phyloP scores from a whole-genome alignment of 345 rosid species.

The Sonneratia caseolaris region DNA sequence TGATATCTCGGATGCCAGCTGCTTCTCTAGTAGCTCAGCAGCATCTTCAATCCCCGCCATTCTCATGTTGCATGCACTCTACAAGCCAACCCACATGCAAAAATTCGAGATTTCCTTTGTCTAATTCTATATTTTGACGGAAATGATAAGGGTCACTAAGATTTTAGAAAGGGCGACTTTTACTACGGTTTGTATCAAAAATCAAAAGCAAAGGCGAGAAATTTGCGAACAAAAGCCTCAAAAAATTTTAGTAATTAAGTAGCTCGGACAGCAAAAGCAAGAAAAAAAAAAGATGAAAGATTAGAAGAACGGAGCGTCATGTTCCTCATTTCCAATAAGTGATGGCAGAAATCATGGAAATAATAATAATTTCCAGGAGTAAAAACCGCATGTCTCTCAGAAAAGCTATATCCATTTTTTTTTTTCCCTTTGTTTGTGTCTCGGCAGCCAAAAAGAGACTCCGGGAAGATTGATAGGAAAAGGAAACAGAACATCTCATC shows the following conservation, averaged over 20 bases:
- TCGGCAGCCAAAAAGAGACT: no score
- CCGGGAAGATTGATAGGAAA: neutral
- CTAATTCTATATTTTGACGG: neutral
- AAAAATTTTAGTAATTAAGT: no score
- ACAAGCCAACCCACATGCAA: neutral
- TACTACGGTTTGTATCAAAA: no score
- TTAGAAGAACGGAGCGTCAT: neutral
- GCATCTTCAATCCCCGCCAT: conserved; percentile 78
- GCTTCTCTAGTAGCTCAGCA: conserved; percentile 79
- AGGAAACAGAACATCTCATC: conserved; percentile 55
- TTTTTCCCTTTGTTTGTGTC: neutral
- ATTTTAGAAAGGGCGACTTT: neutral
- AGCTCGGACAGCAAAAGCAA: no score
- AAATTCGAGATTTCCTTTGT: neutral
- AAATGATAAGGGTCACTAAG: neutral
- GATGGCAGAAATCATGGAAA: no score
- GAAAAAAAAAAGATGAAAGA: no score
- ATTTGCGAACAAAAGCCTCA: no score
- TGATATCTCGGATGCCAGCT: conserved; percentile 67
- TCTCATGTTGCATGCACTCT: conserved; percentile 91
- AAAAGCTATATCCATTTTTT: neutral
- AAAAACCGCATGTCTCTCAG: neutral
- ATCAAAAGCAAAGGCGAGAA: no score
- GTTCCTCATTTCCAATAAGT: no score
- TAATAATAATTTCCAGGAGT: neutral